Evolutionary conservation across 352 stramenopile genomes (phyloP).

Genomic region (Aphanomyces astaci): DNA sequence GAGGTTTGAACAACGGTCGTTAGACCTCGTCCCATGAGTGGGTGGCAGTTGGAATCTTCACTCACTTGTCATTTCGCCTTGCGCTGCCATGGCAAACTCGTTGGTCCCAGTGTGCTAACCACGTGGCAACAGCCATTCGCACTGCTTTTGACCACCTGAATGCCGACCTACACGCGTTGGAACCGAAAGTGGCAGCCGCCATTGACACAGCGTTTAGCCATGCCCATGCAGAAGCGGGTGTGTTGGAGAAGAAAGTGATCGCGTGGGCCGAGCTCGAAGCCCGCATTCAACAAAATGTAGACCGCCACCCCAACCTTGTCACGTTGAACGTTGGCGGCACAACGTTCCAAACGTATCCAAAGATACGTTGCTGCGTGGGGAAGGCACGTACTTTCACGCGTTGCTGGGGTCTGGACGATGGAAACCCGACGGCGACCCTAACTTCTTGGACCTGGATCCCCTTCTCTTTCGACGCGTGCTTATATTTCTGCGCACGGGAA

Average conservation of each 20-base stretch:
- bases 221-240: too few species aligned
- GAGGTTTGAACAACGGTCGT: too few species aligned
- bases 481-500: constrained; percentile 14
- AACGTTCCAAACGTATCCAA: constrained; percentile 14
- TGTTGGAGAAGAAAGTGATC: background rate
- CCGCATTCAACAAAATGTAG: background rate
- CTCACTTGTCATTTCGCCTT: too few species aligned
- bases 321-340: constrained; percentile 14
- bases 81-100: too few species aligned
- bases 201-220: too few species aligned
- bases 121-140: too few species aligned
- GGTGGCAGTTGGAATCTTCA: too few species aligned
- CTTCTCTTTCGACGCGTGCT: constrained; percentile 8
- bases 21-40: too few species aligned
- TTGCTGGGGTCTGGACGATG: constrained; percentile 13
- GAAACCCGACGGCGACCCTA: background rate
- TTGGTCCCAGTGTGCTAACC: too few species aligned
- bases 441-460: constrained; percentile 10
- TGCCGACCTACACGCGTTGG: too few species aligned
- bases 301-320: background rate
- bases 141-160: too few species aligned
- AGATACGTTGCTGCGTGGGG: constrained; percentile 8
- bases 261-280: background rate
- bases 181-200: too few species aligned
- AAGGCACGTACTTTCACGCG: constrained; percentile 19